Base-by-base conservation (phyloP, 768 basidiomycete genomes). In the Harrya chromipes region DNA sequence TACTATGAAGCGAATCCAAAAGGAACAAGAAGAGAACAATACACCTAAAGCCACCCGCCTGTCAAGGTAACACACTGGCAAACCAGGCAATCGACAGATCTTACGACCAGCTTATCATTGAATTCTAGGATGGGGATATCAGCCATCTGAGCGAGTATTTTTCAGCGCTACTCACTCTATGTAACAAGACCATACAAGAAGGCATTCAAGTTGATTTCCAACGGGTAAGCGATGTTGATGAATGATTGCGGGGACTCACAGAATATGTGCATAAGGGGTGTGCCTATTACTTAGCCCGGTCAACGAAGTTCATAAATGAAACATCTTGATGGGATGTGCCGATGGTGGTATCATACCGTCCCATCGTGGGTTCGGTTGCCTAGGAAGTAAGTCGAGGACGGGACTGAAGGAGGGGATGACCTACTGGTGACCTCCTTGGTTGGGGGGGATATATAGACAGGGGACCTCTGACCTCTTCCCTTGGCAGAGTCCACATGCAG, bases 181-280 rank as follows among this genome's bases (percentile, higher is more conserved):
- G 64, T 63, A 49, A 75, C 74, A 12, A 75, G 61, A 1, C 74
- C 74, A 52, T 70, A 75, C 13, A 76, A 52, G 29, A 52, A 59
- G 6, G 60, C 60, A 34, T 61, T 61, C 2, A 29, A 23, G 23
- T 23, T 12, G 29, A 13, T 29, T 26, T 29, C 29, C 29, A 29
- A 13, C n/a, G 29, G 8, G 12, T 29, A 29, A 29, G 29, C 12
- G 12, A 29, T 11, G 12, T 13, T 11, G 12, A 13, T 13, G 12
- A 29, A 6, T 5, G 29, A 29, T 11, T 5, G 5, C 29, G 29
- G 29, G 12, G 29, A 29, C 29, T 29, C 12, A 29, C 29, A 29
- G 29, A 29, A 29, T 29, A 29, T 29, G 29, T 11, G 9, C 29
- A 29, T 11, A 29, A 29, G 10, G 29, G 12, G 52, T 9, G 54